These are phyloP conservation scores for Thymus quinquecostatus DNA, from an alignment of 257 asterid genomes.

Conservation along the genomic window DNA sequence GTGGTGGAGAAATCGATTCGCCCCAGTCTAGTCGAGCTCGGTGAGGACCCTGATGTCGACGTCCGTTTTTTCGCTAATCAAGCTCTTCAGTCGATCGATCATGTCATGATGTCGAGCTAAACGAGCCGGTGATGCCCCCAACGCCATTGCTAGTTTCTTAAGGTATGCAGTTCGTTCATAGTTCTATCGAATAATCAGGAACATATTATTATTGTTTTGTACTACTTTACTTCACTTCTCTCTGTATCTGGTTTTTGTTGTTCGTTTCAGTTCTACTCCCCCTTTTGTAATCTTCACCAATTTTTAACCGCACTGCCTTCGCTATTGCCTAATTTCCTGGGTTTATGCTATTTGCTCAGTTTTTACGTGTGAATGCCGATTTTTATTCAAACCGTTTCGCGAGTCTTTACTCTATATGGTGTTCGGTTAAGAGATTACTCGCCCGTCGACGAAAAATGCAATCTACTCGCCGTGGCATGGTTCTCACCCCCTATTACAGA, in stretches of 20 bases:
- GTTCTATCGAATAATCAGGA: constrained; percentile 17
- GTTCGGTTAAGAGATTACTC: not conserved
- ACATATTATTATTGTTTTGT: not conserved
- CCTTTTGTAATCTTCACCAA: not conserved
- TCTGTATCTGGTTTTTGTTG: constrained; percentile 12
- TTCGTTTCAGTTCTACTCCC: not conserved
- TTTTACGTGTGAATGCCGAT: not conserved
- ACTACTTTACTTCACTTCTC: not conserved
- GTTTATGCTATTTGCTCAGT: not conserved
- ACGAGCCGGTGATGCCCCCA: not conserved
- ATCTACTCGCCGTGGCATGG: too few relatives aligned
- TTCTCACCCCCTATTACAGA: too few relatives aligned
- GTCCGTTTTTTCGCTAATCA: constrained; percentile 86
- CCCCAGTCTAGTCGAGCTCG: constrained; percentile 77
- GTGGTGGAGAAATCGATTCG: constrained; percentile 82
- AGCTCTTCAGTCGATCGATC: constrained; percentile 77
- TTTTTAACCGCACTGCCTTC: constrained; percentile 1
- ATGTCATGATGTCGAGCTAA: constrained; percentile 74
- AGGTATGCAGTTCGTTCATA: constrained; percentile 12
- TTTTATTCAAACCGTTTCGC: not conserved
- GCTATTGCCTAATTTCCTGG: not conserved
- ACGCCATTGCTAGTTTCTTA: not conserved
- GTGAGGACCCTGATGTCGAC: constrained; percentile 96
- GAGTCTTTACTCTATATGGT: not conserved
- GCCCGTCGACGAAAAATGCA: too few relatives aligned